These are phyloP conservation scores for Citrus australasica DNA, from an alignment of 345 rosid genomes.

Conservation along the genomic window DNA sequence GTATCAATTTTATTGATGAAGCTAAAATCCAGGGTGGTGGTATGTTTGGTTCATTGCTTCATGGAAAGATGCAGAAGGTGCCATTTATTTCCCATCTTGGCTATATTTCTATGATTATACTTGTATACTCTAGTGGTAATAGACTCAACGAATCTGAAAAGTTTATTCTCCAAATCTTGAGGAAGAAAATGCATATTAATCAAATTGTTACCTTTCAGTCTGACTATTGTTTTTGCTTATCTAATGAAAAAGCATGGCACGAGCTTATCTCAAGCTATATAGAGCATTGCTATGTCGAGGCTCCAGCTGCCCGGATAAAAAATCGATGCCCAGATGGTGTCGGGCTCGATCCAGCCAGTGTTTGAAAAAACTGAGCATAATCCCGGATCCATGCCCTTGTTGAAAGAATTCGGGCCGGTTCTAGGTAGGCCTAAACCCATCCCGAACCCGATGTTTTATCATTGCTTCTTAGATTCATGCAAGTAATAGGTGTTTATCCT, in stretches of 20 bases:
- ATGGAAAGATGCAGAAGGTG: conserved; percentile 77
- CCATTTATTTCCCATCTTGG: not conserved
- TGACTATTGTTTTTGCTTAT: conserved; percentile 62
- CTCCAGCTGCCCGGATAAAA: no score
- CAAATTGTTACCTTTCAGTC: conserved; percentile 33
- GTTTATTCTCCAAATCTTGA: not conserved
- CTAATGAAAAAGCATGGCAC: conserved; percentile 60
- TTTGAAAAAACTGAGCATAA: no score
- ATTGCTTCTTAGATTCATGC: no score
- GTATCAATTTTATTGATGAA: conserved; percentile 60
- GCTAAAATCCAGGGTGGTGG: conserved; percentile 64
- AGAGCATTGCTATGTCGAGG: conserved; percentile 10
- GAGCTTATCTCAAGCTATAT: conserved; percentile 51
- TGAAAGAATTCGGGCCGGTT: no score
- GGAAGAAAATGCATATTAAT: not conserved
- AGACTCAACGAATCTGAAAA: not conserved
- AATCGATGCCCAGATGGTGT: no score
- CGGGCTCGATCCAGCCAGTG: no score
- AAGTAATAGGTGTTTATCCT: no score
- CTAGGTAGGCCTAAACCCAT: no score
- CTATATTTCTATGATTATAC: not conserved
- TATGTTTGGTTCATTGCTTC: conserved; percentile 68
- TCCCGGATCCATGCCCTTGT: no score
- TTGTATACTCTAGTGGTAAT: not conserved
- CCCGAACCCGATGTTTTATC: accelerated